Base-by-base conservation (phyloP, 2,329 filamentous ascomycete species). In the Erysiphe pulchra region DNA sequence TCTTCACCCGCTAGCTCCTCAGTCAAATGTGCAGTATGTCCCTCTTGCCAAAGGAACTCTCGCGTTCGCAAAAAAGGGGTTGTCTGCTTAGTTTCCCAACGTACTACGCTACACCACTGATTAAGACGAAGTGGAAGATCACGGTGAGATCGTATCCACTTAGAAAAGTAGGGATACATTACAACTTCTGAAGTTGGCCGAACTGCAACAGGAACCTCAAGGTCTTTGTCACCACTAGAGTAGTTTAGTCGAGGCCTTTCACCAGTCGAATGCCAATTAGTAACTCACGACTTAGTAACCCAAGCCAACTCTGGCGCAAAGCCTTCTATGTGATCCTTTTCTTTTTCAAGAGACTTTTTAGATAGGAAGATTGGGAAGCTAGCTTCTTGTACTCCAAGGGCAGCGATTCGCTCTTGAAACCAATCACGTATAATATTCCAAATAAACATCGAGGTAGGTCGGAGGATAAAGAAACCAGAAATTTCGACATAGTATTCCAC, bases 41-140 rank as follows among this genome's bases (percentile, higher is more conserved):
- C 90, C 65, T 98, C 90, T 62, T 98, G 90, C 90, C 90, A 98
- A 52, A 95, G 65, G 63, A 98, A 98, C 62, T 98, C 90, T 61
- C 92, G 71, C 41, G 87, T 87, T 55, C 87, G 72, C 47, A 98
- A 71, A 67, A 95, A 95, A 36, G 74, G 74, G n/a, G 73, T 77
- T 20, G 73, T 77, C 61, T 92, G 84, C 69, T 95, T 95, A 60
- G 92, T 92, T 64, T 95, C 90, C 90, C 90, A 95, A 56, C 87
- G 75, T 43, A 94, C 79, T 24, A 83, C 78, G 52, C 56, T 92
- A 70, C 94, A 94, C 90, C 90, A 98, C 63, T 98, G 90, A 67
- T 95, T 95, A 53, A 95, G 70, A 58, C 84, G 79, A 53, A 95
- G 70, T 50, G 90, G 92, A 48, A 98, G 77, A 59, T 98, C 90